A percentile compares a stretch with the other conserved stretches of the same genome.
These are phyloP conservation scores for Pichia scutulata DNA, from an alignment of 805 yeast genomes.

Conservation along the genomic window DNA sequence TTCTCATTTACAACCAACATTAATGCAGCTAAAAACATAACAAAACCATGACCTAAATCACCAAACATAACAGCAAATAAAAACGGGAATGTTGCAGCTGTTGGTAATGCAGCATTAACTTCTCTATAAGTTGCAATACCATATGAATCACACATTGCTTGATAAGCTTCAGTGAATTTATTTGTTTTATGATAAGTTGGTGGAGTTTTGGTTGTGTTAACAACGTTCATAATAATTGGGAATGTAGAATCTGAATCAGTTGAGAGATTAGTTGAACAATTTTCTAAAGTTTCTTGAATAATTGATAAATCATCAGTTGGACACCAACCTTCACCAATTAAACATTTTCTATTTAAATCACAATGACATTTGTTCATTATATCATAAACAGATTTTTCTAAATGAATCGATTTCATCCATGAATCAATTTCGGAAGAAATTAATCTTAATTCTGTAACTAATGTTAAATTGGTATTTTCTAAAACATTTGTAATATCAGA, in stretches of 20 bases:
- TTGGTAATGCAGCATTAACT: conserved; percentile 93
- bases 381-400: conserved; percentile 53
- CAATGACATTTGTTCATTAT: conserved; percentile 60
- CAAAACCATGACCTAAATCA: conserved; percentile 92
- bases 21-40: conserved; percentile 67
- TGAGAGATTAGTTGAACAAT: conserved; percentile 27
- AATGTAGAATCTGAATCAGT: conserved; percentile 12
- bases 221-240: conserved; percentile 38
- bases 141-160: conserved; percentile 88
- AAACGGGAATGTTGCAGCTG: conserved; percentile 92
- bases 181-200: conserved; percentile 95
- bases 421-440: conserved; percentile 51
- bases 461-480: conserved; percentile 42
- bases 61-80: conserved; percentile 99
- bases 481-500: conserved; percentile 44
- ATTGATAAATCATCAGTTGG: conserved; percentile 46
- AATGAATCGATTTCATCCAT: conserved; percentile 48
- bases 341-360: conserved; percentile 57
- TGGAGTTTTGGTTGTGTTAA: conserved; percentile 77
- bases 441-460: conserved; percentile 59
- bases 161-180: conserved; percentile 90
- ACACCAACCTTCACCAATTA: conserved; percentile 71
- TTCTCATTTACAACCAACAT: conserved; percentile 67
- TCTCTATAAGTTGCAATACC: conserved; percentile 91
- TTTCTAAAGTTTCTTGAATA: conserved; percentile 38